Conservation (phyloP, 2,329 filamentous ascomycete species). For the Colletotrichum godetiae region DNA sequence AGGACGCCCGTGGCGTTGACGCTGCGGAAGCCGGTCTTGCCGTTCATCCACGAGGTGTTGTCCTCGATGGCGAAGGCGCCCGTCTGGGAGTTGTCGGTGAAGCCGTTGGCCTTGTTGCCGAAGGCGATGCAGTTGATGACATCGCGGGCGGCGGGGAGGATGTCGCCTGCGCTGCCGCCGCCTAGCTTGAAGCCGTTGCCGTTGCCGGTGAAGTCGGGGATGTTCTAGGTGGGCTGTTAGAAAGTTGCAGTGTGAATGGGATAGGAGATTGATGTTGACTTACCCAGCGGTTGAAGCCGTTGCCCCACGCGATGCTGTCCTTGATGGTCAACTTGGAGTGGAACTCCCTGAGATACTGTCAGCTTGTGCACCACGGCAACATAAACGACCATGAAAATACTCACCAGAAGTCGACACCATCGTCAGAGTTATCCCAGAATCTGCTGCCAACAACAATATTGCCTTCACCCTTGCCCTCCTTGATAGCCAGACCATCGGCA, state of each 20-base stretch:
- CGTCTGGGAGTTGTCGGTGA: conserved; percentile 50
- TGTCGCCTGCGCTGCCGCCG: conserved; percentile 47
- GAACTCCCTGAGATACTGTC: conserved; percentile 39
- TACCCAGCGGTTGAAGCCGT: conserved; percentile 56
- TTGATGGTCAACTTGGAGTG: conserved; percentile 53
- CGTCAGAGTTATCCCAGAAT: conserved; percentile 59
- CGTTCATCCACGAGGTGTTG: conserved; percentile 26
- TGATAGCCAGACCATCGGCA: conserved; percentile 57
- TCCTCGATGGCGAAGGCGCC: conserved; percentile 22
- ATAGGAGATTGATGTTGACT: neutral
- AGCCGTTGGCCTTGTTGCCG: conserved; percentile 55
- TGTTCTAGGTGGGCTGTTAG: neutral
- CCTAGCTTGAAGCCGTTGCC: conserved; percentile 63
- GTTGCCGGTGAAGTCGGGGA: conserved; percentile 48
- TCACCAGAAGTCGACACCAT: conserved; percentile 54
- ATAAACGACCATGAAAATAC: neutral
- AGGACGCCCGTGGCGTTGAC: conserved; percentile 28
- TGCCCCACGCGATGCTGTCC: conserved; percentile 57
- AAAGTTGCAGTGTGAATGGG: neutral
- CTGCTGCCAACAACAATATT: conserved; percentile 53
- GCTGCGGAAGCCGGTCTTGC: conserved; percentile 25
- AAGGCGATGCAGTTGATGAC: conserved; percentile 58
- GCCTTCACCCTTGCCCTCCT: conserved; percentile 55
- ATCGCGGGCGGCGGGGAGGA: conserved; percentile 53
- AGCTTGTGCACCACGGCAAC: neutral